Evolutionary conservation across 2,329 filamentous ascomycete species (phyloP), one percentile per base, ranked within the genome.

Genomic region (Diaporthe aspalathi): DNA sequence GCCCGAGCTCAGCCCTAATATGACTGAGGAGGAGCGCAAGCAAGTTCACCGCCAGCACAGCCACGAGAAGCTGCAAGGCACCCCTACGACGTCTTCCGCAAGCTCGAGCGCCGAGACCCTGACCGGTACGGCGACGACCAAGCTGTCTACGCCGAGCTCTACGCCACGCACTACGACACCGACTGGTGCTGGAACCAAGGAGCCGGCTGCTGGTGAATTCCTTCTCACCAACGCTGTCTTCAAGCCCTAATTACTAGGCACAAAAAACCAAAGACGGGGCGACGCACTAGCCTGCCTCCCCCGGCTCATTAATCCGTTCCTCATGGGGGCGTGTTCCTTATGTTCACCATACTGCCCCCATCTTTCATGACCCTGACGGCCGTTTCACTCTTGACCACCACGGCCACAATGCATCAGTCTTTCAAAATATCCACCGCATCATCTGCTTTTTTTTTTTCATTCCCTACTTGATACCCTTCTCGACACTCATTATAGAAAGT

Each of bases 141-240:
- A 67, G n/a, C 50, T 62, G 50, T 54, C 71, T 12, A 45, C 57
- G 6, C 49, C 66, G 20, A 57, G 4, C 56, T 60, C 72, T 68
- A 74, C 74, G 14, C 17, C 70, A 8, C 62, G 71, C 29, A 43
- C 66, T 43, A 68, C 67, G 11, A 76, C 75, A 43, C 77, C 75
- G 24, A 78, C 80, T 24, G 71, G 73, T 29, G 77, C 79, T 70
- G 74, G 79, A 74, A 73, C 76, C 63, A 71, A 76, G 9, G 74
- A 74, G 38, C 76, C 75, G 8, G 76, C 77, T 24, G 49, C 52
- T 24, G 78, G 78, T 27, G 79, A 81, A 67, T 70, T 87, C 29
- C 83, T 87, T 65, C 82, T 89, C 54, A 84, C 85, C 56, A 84
- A 81, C 56, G 85, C 85, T 50, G 86, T 88, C 45, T 88, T 88